These are phyloP conservation scores for Flaveria floridana DNA, from an alignment of 140 eudicot genomes.

Conservation along the genomic window DNA sequence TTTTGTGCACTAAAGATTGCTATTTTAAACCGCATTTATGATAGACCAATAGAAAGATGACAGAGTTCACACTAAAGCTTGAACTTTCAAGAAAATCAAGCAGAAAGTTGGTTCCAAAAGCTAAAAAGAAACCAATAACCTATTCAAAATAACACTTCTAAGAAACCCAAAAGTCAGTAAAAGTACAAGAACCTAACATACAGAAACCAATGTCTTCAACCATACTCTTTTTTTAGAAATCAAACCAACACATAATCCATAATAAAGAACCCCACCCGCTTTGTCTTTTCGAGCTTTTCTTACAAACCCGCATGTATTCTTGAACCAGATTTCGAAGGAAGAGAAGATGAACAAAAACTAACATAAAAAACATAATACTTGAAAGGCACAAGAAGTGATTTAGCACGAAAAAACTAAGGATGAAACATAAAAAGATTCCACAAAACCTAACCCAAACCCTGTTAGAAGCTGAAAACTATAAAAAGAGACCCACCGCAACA, in stretches of 20 bases:
- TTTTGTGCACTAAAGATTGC: conserved; percentile 7
- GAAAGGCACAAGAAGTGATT: conserved; percentile 31
- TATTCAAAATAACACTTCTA: neutral
- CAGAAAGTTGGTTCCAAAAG: conserved; percentile 1
- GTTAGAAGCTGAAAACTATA: conserved; percentile 40
- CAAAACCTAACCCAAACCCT: conserved; percentile 43
- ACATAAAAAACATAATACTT: conserved; percentile 16
- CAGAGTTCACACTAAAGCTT: neutral
- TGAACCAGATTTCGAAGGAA: conserved; percentile 1
- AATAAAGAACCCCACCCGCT: neutral
- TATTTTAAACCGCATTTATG: neutral
- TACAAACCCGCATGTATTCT: neutral
- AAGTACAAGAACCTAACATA: neutral
- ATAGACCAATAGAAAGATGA: neutral
- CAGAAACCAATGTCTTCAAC: neutral
- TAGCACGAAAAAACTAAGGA: conserved; percentile 2
- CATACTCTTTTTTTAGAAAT: neutral
- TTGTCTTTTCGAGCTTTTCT: conserved; percentile 10
- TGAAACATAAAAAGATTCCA: conserved; percentile 16
- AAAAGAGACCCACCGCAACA: conserved; percentile 33
- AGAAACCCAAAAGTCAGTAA: neutral
- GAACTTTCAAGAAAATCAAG: neutral
- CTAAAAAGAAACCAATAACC: neutral
- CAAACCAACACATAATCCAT: neutral
- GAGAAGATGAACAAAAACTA: neutral